A percentile compares a stretch with the other conserved stretches of the same genome.
Conservation (phyloP, 2,329 filamentous ascomycete species). For the Pochonia chlamydosporia region DNA sequence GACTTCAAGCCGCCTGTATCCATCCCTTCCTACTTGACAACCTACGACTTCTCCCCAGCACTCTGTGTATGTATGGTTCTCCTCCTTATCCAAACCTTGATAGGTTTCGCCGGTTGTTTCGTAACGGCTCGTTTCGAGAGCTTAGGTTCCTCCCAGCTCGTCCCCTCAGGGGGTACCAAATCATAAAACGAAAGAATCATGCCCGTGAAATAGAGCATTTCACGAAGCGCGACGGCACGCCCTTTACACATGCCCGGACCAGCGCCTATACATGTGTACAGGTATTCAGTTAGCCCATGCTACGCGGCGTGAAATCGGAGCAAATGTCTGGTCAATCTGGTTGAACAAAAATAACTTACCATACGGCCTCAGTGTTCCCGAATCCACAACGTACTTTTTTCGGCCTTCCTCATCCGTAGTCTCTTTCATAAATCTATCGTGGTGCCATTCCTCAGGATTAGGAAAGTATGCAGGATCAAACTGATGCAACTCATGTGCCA, state of each 20-base stretch:
- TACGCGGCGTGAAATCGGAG: too few species aligned
- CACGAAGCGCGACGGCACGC: conserved; percentile 23
- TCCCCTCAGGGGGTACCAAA: conserved; percentile 22
- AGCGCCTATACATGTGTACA: too few species aligned
- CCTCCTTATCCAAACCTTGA: conserved; percentile 28
- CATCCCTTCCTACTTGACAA: too few species aligned
- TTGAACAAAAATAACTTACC: conserved; percentile 18
- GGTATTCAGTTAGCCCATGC: not conserved
- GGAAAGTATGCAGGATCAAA: conserved; percentile 26
- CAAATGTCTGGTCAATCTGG: conserved; percentile 1
- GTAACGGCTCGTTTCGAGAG: conserved; percentile 20
- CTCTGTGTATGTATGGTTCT: conserved; percentile 7
- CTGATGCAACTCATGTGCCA: conserved; percentile 27
- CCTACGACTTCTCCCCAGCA: not conserved
- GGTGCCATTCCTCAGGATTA: conserved; percentile 29
- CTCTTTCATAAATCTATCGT: conserved; percentile 26
- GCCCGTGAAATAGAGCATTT: conserved; percentile 28
- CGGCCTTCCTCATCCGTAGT: conserved; percentile 16
- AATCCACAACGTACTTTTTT: conserved; percentile 14
- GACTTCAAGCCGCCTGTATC: too few species aligned
- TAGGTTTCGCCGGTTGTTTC: conserved; percentile 17
- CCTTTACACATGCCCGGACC: conserved; percentile 27
- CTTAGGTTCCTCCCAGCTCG: conserved; percentile 20
- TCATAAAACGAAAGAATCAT: conserved; percentile 31
- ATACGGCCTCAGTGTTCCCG: conserved; percentile 24